These are phyloP conservation scores for Cyberlindnera euphorbiae DNA, from an alignment of 805 yeast species.

Conservation along the genomic window DNA sequence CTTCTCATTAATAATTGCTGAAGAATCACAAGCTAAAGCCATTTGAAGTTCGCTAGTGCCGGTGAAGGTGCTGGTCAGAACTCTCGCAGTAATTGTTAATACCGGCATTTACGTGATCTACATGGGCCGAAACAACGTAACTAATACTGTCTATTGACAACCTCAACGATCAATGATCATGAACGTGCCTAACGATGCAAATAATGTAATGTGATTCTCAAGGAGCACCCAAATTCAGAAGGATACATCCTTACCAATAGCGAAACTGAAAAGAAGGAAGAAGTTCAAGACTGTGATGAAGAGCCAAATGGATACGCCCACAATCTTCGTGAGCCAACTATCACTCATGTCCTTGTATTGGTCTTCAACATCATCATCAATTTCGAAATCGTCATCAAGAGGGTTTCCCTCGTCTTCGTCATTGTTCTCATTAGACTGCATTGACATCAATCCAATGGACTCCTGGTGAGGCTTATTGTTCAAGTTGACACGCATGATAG, in stretches of 20 bases:
- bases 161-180: too few species aligned
- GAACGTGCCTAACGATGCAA: too few species aligned
- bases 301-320: conserved; percentile 61
- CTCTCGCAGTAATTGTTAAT: too few species aligned
- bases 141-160: too few species aligned
- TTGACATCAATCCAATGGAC: conserved; percentile 17
- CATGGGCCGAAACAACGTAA: too few species aligned
- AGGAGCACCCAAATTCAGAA: too few species aligned
- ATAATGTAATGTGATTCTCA: too few species aligned
- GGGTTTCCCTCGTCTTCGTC: conserved; percentile 7
- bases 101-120: too few species aligned
- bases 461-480: conserved; percentile 15
- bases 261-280: conserved; percentile 49
- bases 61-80: too few species aligned
- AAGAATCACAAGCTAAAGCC: too few species aligned
- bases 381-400: conserved; percentile 9
- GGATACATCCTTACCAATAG: conserved; percentile 39
- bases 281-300: conserved; percentile 65
- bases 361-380: conserved; percentile 8
- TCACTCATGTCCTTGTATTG: conserved; percentile 38
- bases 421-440: conserved; percentile 5
- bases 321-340: conserved; percentile 40
- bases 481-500: conserved; percentile 57
- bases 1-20: too few species aligned
- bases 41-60: too few species aligned